Evolutionary conservation across 352 stramenopile genomes (phyloP), one percentile per base, ranked within the genome.

Genomic region (Globisporangium viniferum): DNA sequence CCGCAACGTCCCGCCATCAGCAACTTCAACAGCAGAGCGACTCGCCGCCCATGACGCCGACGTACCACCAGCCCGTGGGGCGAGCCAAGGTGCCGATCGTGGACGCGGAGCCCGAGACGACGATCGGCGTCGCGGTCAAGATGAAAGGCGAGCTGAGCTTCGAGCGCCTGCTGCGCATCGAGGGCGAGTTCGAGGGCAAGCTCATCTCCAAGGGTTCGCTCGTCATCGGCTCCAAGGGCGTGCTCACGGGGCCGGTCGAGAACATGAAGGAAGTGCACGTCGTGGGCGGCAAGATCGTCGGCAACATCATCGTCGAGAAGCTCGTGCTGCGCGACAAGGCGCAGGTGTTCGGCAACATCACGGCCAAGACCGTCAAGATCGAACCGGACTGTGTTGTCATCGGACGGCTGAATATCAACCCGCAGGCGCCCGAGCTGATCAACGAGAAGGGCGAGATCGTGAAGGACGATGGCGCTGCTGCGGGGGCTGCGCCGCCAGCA

Each of bases 61-160:
- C 73, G 18, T 91, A 91, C 59, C 73, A 75, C 3, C 75, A 62
- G 10, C 56, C 33, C 20, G 56, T 74, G 5, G 64, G 72, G 4
- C 80, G 82, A 9, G 71, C 74, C 15, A 91, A 90, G 29, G 73
- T 91, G 24, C 80, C 87, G 7, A 92, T 91, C 49, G 73, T 94
- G 14, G 87, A 94, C 53, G 80, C 81, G 1, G 87, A 94, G 54
- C 75, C 87, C 3, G 87, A 95, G 67, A 95, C 87, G 2, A 93
- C 86, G 39, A 95, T 95, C 68, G 87, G 87, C 22, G 81, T 74
- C 9, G 84, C 84, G 0, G 87, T 95, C 31, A 93, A 93, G 75
- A 93, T 95, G 90, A 96, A 92, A 74, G 91, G 90, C 48, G 90
- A 97, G 67, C 75, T 97, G 58, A 93, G 84, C 54, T 97, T 97